These are phyloP conservation scores for Phytopythium aichiense DNA, from an alignment of 352 stramenopile species.

Conservation along the genomic window DNA sequence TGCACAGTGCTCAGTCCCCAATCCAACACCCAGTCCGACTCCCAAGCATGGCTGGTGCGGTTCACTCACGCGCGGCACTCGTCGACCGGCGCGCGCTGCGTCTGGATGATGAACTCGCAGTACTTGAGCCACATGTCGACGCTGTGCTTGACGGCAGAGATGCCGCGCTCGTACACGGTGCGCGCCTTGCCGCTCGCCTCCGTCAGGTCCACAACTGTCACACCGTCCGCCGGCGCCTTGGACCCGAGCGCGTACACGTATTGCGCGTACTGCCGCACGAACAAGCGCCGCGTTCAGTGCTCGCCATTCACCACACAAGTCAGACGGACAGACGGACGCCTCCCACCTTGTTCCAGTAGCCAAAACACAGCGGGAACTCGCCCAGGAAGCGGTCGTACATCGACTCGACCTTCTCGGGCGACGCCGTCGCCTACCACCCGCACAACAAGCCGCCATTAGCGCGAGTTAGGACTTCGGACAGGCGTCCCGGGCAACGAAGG, in stretches of 20 bases:
- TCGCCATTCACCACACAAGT: not conserved
- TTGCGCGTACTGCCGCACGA: constrained; percentile 48
- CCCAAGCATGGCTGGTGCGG: too few relatives aligned
- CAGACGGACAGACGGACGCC: not conserved
- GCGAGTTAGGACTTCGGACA: not conserved
- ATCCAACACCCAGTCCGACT: not conserved
- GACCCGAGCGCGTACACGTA: constrained; percentile 51
- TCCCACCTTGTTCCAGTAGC: constrained; percentile 84
- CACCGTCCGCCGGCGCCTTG: constrained; percentile 33
- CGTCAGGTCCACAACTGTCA: constrained; percentile 29
- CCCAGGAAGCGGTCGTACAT: constrained; percentile 68
- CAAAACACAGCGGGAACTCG: constrained; percentile 80
- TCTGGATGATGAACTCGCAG: constrained; percentile 71
- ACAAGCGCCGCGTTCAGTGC: not conserved
- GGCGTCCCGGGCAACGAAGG: not conserved
- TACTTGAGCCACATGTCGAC: constrained; percentile 88
- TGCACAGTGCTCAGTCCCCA: not conserved
- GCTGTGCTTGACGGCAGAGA: constrained; percentile 57
- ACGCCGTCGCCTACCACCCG: constrained; percentile 22
- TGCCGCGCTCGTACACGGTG: constrained; percentile 64
- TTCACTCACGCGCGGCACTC: constrained; percentile 50
- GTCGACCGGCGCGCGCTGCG: constrained; percentile 47
- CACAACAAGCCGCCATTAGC: not conserved
- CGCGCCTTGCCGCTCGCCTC: constrained; percentile 44
- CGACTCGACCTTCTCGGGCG: constrained; percentile 50